Evolutionary conservation across 345 rosid species (phyloP), one percentile per base, ranked within the genome.

Genomic region (Lenwebbia sp.): DNA sequence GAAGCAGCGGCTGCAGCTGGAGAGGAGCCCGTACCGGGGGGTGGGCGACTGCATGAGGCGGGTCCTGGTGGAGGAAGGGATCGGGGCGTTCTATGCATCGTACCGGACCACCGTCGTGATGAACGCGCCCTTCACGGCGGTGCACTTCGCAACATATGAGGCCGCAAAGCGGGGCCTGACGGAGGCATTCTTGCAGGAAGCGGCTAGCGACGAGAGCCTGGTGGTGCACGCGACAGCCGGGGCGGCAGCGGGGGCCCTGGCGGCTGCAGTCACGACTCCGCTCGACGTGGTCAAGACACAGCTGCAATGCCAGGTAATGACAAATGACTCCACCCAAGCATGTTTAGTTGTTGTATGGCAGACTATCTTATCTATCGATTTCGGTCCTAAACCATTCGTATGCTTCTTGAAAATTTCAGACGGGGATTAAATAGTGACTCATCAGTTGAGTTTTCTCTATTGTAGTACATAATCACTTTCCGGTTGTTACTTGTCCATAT

Each of bases 41-140:
- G 94, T 98, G 15, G 92, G 91, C 92, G 99, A 96, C 84, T 98
- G 99, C 70, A 88, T 94, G 21, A 92, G 89, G 91, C 94, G 92
- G 54, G 98, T 98, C 21, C 86, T 86, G 89, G 89, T 91, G 50
- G 98, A 98, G 58, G 99, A 98, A 87, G 98, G 99, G 21, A 22
- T 95, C 23, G 91, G 97, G 28, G 98, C 99, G 28, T 98, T 98
- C 85, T 98, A 94, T 37, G 99, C 98, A 8, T 98, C 99, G 13
- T 98, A 98, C 85, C 92, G 91, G 89, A 96, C 99, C 22, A 98
- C 99, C 0, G 95, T 98, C 74, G 83, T 98, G 84, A 98, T 98
- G 99, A 98, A 95, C 85, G 99, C 99, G 13, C 99, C 99, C 10
- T 98, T 92, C 62, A 98, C 99, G 0, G 99, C 97, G 0, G 98